Evolutionary conservation across 202 grass and related monocot genomes (phyloP).

Genomic region (Hordeum pubiflorum): DNA sequence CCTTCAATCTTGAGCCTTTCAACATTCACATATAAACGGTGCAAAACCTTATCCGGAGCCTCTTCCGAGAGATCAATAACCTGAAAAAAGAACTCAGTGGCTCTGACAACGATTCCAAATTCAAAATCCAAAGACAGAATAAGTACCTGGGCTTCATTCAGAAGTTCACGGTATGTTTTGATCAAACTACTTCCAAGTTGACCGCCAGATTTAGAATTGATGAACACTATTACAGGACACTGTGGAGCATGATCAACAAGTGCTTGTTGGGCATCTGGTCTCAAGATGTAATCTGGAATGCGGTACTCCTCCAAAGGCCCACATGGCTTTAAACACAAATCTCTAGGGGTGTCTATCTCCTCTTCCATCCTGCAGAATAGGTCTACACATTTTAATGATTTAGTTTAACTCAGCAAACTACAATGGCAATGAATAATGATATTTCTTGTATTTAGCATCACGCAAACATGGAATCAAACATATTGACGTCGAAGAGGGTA

Average conservation of each 20-base stretch:
- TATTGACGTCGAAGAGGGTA: not conserved
- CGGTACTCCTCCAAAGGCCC: constrained; percentile 38
- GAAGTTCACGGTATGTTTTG: constrained; percentile 67
- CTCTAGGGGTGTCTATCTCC: constrained; percentile 25
- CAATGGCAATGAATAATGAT: not conserved
- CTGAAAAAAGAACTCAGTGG: constrained; percentile 33
- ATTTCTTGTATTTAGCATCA: not conserved
- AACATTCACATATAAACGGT: constrained; percentile 67
- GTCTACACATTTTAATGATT: not conserved
- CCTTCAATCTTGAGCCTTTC: constrained; percentile 61
- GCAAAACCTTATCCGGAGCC: constrained; percentile 79
- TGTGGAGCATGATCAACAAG: constrained; percentile 22
- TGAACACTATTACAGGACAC: constrained; percentile 80
- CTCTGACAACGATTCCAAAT: constrained; percentile 1
- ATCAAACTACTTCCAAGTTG: constrained; percentile 81
- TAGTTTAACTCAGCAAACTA: not conserved
- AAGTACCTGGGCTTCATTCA: constrained; percentile 70
- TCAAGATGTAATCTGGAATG: constrained; percentile 84
- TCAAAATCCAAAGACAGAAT: not conserved
- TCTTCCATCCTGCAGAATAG: constrained; percentile 42
- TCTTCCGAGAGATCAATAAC: constrained; percentile 89
- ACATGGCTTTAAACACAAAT: constrained; percentile 27
- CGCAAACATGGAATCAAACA: not conserved
- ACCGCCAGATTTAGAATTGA: constrained; percentile 80
- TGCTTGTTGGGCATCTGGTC: constrained; percentile 29